Evolutionary conservation across 768 basidiomycete species (phyloP).

Genomic region (Clitopilus hobsonii): DNA sequence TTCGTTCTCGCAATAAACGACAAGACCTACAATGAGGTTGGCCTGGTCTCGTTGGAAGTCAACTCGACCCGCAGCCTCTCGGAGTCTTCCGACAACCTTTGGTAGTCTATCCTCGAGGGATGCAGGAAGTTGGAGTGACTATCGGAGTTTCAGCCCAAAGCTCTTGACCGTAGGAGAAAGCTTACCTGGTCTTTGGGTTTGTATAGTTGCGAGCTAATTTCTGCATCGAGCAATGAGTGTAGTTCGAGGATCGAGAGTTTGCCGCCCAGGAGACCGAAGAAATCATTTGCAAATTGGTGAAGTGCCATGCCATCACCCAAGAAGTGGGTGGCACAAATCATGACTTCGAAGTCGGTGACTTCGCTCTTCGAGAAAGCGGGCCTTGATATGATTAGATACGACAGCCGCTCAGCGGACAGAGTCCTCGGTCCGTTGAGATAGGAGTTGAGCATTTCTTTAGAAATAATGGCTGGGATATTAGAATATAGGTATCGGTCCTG

Average conservation of each 20-base stretch:
- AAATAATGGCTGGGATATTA: constrained; percentile 3
- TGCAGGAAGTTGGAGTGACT: constrained; percentile 22
- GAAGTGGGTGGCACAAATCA: constrained; percentile 77
- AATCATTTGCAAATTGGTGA: constrained; percentile 77
- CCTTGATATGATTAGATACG: constrained; percentile 51
- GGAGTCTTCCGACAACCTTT: constrained; percentile 28
- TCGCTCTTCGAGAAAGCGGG: constrained; percentile 3
- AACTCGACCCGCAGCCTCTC: constrained; percentile 41
- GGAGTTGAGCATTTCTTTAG: constrained; percentile 60
- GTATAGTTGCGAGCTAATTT: constrained; percentile 23
- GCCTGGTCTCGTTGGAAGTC: constrained; percentile 54
- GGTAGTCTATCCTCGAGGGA: constrained; percentile 51
- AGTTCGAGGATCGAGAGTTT: constrained; percentile 22
- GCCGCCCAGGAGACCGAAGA: constrained; percentile 59
- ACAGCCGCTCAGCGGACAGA: constrained; percentile 60
- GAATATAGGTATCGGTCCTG: not conserved
- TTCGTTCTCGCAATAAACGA: constrained; percentile 1
- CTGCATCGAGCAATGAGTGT: constrained; percentile 23
- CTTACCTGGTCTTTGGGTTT: constrained; percentile 16
- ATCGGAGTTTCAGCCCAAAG: not conserved
- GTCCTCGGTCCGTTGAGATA: constrained; percentile 80
- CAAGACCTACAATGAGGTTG: constrained; percentile 46
- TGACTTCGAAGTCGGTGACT: constrained; percentile 46
- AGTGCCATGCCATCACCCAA: constrained; percentile 86
- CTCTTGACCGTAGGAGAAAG: not conserved